Percentiles rank a stretch among this genome's conserved stretches.
Conservation (phyloP, 1,284 basidiomycete genomes). For the Tilletia walkeri region DNA sequence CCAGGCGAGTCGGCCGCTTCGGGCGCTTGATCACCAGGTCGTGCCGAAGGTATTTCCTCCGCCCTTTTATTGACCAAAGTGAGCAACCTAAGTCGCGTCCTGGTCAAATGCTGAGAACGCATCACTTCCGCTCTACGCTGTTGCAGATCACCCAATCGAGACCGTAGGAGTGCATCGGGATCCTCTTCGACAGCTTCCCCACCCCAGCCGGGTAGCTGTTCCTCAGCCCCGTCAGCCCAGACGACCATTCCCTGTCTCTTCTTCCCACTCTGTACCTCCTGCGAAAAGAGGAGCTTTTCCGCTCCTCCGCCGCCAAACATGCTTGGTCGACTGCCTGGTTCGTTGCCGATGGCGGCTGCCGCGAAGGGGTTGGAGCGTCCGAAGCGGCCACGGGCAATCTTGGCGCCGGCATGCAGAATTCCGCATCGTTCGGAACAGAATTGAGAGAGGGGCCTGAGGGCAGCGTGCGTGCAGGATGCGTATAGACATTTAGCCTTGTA, state of each 20-base stretch:
- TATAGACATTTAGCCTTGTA: slow-evolving; percentile 36
- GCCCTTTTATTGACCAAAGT: neutral
- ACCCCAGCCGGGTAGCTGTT: neutral
- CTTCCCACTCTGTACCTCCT: slow-evolving; percentile 17
- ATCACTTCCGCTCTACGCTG: neutral
- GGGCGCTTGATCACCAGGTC: neutral
- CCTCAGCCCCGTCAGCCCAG: slow-evolving; percentile 19
- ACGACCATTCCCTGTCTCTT: slow-evolving; percentile 23
- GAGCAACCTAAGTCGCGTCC: neutral
- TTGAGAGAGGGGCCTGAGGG: slow-evolving; percentile 36
- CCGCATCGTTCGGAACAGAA: slow-evolving; percentile 49
- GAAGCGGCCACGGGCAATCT: slow-evolving; percentile 18
- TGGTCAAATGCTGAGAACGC: neutral
- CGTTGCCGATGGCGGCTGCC: neutral
- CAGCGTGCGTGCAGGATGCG: slow-evolving; percentile 31
- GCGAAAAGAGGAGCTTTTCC: slow-evolving; percentile 16
- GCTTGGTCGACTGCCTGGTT: neutral
- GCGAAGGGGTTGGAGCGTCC: slow-evolving; percentile 9
- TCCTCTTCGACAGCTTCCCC: neutral
- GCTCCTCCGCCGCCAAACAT: slow-evolving; percentile 13
- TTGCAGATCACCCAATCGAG: neutral
- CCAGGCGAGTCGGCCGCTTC: slow-evolving; percentile 1
- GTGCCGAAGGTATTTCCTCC: neutral
- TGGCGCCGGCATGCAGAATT: slow-evolving; percentile 23
- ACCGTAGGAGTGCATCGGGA: neutral